These are phyloP conservation scores for Warburgia ugandensis DNA, from an alignment of 164 flowering plant genomes.

Conservation along the genomic window DNA sequence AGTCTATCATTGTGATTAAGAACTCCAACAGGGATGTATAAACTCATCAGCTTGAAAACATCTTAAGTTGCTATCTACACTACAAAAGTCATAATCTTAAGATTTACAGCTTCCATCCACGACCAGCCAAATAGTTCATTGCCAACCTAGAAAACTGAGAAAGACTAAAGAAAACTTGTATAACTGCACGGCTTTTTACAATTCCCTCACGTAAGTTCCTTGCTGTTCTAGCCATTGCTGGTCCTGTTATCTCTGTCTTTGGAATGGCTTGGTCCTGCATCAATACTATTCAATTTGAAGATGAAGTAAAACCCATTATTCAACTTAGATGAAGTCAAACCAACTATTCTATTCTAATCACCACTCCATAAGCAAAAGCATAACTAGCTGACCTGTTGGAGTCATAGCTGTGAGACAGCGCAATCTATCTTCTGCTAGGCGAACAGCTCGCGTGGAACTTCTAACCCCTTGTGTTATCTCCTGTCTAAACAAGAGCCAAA, in stretches of 20 bases:
- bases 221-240: constrained; percentile 61
- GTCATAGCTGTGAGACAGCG: constrained; percentile 50
- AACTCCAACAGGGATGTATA: no score
- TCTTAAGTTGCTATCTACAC: no score
- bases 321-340: constrained; percentile 6
- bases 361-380: not conserved
- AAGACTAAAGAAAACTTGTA: constrained; percentile 46
- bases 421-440: constrained; percentile 69
- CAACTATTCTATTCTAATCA: no score
- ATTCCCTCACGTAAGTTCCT: constrained; percentile 63
- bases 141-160: constrained; percentile 40
- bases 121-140: constrained; percentile 32
- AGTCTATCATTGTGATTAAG: no score
- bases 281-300: constrained; percentile 61
- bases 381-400: constrained; percentile 51
- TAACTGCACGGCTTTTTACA: constrained; percentile 51
- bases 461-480: constrained; percentile 80
- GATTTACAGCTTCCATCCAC: constrained; percentile 13
- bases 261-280: constrained; percentile 46
- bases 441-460: constrained; percentile 75
- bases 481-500: constrained; percentile 49
- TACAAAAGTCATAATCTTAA: constrained; percentile 27
- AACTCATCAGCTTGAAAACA: no score
- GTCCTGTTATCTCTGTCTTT: constrained; percentile 24
- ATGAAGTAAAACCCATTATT: constrained; percentile 32